Base-by-base conservation (phyloP, 2,329 filamentous ascomycete species). In the Xylaria sp. region DNA sequence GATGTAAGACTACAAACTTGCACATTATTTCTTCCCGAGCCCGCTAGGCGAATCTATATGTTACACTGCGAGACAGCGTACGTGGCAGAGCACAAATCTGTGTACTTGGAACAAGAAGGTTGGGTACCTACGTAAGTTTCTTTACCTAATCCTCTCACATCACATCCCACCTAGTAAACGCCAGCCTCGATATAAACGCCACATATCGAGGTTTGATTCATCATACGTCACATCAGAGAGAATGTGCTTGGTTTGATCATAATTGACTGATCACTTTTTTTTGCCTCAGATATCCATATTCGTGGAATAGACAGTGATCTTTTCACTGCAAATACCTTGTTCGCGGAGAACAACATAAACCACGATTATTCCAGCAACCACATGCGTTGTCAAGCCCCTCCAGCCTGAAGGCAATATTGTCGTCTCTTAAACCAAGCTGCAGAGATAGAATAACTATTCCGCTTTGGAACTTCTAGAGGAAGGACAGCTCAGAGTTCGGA, bases 121-220 rank as follows among this genome's bases (percentile, higher is more conserved):
- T 15, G 41, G 41, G 41, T 46, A 46, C 13, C 18, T 46, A 46
- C 13, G 41, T 46, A 46, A n/a, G 41, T 18, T 4, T n/a, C 18
- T 46, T 46, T 43, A 43, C 10, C 33, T 36, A 36, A 36, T 43
- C 41, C 41, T 43, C 41, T 43, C 3, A 3, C 41, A 43, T 43
- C 41, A 43, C 13, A 43, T 18, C 41, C 13, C 5, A 43, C 10
- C 15, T 18, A 43, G 39, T 43, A 43, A 13, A 43, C 12, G 15
- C 7, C 39, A 43, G 39, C 15, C 39, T 43, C 39, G 15, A 10
- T 9, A 36, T 46, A 65, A 48, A 25, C 48, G 62, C 62, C 55
- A 65, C 55, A 60, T 55, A n/a, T 60, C 25, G 54, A 3, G 15
- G 28, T 54, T 23, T n/a, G 18, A 43, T 57, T 25, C 33, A 64